Percentiles rank a stretch among this genome's conserved stretches.
These are phyloP conservation scores for Citrus maxima DNA, from an alignment of 345 rosid species.

Conservation along the genomic window DNA sequence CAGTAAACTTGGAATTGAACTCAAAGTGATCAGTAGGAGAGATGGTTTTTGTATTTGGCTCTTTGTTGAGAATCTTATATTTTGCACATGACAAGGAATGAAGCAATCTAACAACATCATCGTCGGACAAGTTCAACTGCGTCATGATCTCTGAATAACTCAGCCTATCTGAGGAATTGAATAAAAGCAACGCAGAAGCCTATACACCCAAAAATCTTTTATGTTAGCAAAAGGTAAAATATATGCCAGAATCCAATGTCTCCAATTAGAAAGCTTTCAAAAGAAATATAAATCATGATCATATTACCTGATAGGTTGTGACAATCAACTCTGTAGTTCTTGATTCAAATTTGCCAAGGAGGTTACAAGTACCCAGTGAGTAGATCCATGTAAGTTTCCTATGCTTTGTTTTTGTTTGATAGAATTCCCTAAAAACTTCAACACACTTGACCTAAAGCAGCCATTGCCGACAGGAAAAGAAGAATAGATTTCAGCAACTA, in stretches of 20 bases:
- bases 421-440: slow-evolving; percentile 65
- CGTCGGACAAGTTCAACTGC: slow-evolving; percentile 58
- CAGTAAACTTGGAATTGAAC: slow-evolving; percentile 57
- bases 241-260: neutral
- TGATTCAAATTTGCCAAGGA: slow-evolving; percentile 56
- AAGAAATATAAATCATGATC: neutral
- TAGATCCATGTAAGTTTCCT: slow-evolving; percentile 72
- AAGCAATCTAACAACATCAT: slow-evolving; percentile 58
- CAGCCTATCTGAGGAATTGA: slow-evolving; percentile 56
- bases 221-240: neutral
- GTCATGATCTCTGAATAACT: slow-evolving; percentile 66
- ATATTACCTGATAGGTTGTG: slow-evolving; percentile 58
- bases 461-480: neutral
- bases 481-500: neutral
- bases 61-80: slow-evolving; percentile 50
- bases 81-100: slow-evolving; percentile 60
- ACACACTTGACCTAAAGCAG: slow-evolving; percentile 48
- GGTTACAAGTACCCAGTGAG: slow-evolving; percentile 61
- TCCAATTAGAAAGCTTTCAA: neutral
- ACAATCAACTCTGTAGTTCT: slow-evolving; percentile 63
- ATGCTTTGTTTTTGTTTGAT: slow-evolving; percentile 51
- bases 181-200: slow-evolving; percentile 65
- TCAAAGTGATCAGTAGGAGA: slow-evolving; percentile 39
- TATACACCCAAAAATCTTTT: slow-evolving; percentile 15
- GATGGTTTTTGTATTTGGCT: slow-evolving; percentile 40